Conservation (phyloP, 441 rosid species). For the Kokia cookei region DNA sequence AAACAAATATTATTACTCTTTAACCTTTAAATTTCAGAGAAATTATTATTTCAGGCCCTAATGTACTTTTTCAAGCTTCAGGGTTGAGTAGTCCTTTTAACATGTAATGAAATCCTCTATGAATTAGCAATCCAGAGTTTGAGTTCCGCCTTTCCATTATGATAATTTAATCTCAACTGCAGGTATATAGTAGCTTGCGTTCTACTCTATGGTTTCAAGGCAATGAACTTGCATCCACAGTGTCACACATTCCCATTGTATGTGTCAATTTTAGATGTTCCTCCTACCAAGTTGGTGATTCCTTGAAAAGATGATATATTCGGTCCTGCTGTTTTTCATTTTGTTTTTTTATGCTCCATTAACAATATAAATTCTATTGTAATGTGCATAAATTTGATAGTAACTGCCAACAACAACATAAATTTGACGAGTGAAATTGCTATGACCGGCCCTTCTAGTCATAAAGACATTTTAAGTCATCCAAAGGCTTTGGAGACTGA, state of each 20-base stretch:
- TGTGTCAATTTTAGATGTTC: neutral
- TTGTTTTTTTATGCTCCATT: neutral
- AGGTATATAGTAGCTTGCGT: neutral
- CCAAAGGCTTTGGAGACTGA: neutral
- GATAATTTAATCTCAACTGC: neutral
- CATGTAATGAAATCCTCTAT: neutral
- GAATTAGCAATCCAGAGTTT: neutral
- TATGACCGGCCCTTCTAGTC: neutral
- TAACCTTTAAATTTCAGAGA: neutral
- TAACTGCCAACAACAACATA: neutral
- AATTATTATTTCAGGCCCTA: neutral
- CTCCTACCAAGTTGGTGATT: neutral
- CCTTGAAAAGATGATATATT: neutral
- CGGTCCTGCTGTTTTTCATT: neutral
- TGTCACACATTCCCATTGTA: neutral
- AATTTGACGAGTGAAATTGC: neutral
- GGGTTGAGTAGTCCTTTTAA: neutral
- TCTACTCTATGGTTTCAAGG: neutral
- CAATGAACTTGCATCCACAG: neutral
- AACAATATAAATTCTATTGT: no score
- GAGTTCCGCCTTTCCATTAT: neutral
- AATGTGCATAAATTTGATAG: neutral
- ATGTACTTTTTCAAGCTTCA: neutral
- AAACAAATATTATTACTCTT: neutral
- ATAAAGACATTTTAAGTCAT: neutral